These are phyloP conservation scores for Coleophoma eucalyptorum DNA, from an alignment of 2,329 filamentous ascomycete species.

Conservation along the genomic window DNA sequence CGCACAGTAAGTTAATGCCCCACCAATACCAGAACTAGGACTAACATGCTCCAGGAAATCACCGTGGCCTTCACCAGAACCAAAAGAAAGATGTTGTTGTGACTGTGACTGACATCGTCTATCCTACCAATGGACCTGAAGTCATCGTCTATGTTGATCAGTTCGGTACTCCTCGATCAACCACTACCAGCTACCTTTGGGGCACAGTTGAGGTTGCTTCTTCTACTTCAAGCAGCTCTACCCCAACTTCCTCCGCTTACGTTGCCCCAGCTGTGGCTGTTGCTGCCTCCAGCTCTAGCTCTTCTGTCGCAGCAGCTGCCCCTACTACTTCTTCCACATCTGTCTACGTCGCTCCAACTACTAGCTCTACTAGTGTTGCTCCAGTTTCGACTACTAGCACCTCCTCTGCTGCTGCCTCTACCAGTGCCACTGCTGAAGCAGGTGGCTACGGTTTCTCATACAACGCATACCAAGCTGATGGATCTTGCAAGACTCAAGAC, in stretches of 20 bases:
- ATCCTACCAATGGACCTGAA: slow-evolving; percentile 36
- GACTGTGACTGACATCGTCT: slow-evolving; percentile 31
- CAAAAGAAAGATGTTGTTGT: slow-evolving; percentile 23
- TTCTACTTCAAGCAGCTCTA: slow-evolving; percentile 6
- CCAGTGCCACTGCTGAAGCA: slow-evolving; percentile 4
- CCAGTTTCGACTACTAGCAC: slow-evolving; percentile 2
- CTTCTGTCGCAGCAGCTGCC: neutral
- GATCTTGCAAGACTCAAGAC: slow-evolving; percentile 61
- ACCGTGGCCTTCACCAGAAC: slow-evolving; percentile 21
- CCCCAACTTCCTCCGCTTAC: slow-evolving; percentile 11
- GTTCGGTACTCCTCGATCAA: slow-evolving; percentile 47
- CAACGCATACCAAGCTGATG: slow-evolving; percentile 50
- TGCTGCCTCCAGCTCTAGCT: neutral
- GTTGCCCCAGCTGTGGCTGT: slow-evolving; percentile 7
- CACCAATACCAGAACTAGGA: neutral
- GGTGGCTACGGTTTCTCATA: slow-evolving; percentile 48
- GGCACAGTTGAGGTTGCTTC: slow-evolving; percentile 4
- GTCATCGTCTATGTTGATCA: slow-evolving; percentile 60
- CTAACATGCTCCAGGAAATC: slow-evolving; percentile 4
- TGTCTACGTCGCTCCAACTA: neutral
- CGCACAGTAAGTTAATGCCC: slow-evolving; percentile 15
- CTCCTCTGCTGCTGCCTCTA: slow-evolving; percentile 1
- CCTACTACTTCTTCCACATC: neutral
- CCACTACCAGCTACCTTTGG: slow-evolving; percentile 22
- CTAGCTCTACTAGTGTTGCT: neutral